phyloP scores from a whole-genome alignment of 2,329 filamentous ascomycete species.

The Sarocladium kiliense region DNA sequence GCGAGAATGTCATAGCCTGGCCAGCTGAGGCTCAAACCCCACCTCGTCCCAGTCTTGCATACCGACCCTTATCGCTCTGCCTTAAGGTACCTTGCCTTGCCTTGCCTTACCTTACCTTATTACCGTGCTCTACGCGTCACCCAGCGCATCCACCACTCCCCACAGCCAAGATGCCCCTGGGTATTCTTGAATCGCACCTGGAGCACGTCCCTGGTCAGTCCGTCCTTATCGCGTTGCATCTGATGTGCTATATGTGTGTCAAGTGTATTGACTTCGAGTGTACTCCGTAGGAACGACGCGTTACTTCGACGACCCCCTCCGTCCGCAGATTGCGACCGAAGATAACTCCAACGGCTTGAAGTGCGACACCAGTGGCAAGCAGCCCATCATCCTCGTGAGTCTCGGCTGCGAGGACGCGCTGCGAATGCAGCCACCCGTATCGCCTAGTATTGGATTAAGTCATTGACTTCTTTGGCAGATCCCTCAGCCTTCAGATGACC shows the following conservation, averaged over 20 bases:
- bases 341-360: constrained; percentile 51
- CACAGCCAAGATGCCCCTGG: constrained; percentile 41
- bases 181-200: constrained; percentile 65
- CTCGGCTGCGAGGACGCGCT: too few relatives aligned
- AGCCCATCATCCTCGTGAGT: constrained; percentile 69
- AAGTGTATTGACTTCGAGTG: neutral
- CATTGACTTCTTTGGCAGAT: constrained; percentile 28
- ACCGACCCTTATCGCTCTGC: neutral
- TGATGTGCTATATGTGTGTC: neutral
- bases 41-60: neutral
- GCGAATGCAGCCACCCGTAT: too few relatives aligned
- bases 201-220: constrained; percentile 70
- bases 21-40: neutral
- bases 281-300: constrained; percentile 48
- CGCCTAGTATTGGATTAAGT: too few relatives aligned
- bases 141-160: constrained; percentile 1
- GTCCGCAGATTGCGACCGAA: constrained; percentile 36
- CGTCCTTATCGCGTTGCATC: neutral
- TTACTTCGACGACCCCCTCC: constrained; percentile 57
- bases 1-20: neutral
- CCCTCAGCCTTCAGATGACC: constrained; percentile 86
- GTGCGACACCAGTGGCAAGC: constrained; percentile 61
- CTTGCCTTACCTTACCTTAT: neutral
- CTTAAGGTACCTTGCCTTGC: neutral
- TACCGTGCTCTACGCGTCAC: neutral